Conservation (phyloP, 208 protist genomes). For the Leishmania tropica region DNA sequence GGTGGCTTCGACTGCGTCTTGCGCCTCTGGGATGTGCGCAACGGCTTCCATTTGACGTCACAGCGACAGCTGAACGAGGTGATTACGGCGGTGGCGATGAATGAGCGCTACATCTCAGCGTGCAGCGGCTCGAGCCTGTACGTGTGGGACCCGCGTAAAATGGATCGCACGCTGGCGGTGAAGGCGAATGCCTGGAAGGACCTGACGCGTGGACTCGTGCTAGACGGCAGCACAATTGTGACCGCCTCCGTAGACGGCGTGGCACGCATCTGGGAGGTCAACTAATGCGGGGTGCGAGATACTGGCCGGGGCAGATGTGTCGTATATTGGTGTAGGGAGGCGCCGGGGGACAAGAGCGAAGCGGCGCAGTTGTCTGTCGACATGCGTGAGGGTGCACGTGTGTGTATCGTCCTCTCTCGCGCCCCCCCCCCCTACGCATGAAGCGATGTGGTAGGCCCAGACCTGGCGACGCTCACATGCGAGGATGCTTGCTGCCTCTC, state of each 20-base stretch:
- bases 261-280: constrained; percentile 76
- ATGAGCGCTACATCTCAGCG: constrained; percentile 64
- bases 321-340: background rate
- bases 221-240: constrained; percentile 74
- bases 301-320: background rate
- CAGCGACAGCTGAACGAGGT: constrained; percentile 69
- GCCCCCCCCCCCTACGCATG: too few species aligned
- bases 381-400: background rate
- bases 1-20: constrained; percentile 86
- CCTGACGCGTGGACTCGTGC: constrained; percentile 83
- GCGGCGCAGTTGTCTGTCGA: background rate
- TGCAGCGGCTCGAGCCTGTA: constrained; percentile 84
- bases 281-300: constrained; percentile 24
- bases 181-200: constrained; percentile 86
- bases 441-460: background rate
- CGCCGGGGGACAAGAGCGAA: background rate
- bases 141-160: constrained; percentile 83
- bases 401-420: background rate
- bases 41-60: constrained; percentile 59
- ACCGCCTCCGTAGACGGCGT: constrained; percentile 89
- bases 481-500: background rate
- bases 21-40: constrained; percentile 83
- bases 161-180: constrained; percentile 53
- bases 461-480: background rate
- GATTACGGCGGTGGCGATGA: constrained; percentile 78